Percentiles rank a stretch among this genome's conserved stretches.
phyloP scores from a whole-genome alignment of 139 green algal genomes.

The Limnomonas spitsbergensis region DNA sequence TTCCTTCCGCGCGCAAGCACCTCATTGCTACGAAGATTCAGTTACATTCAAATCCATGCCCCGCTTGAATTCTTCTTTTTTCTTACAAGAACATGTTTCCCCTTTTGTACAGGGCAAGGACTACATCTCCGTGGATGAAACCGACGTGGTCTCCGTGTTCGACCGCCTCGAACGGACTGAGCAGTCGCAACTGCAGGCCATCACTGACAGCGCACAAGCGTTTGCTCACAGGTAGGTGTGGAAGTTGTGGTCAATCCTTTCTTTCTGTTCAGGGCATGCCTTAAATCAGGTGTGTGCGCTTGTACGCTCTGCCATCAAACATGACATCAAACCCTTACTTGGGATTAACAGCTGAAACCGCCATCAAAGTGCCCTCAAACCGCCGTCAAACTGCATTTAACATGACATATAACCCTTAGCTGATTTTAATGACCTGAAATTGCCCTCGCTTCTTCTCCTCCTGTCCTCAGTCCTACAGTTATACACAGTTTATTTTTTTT shows the following conservation, averaged over 20 bases:
- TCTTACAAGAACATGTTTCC: background rate
- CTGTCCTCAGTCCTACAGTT: too few relatives aligned
- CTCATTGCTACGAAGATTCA: too few relatives aligned
- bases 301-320: background rate
- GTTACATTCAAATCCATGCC: too few relatives aligned
- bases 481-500: too few relatives aligned
- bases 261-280: background rate
- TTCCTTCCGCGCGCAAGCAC: too few relatives aligned
- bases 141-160: background rate
- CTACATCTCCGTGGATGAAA: conserved; percentile 1
- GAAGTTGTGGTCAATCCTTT: background rate
- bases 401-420: too few relatives aligned
- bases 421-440: too few relatives aligned
- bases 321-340: background rate
- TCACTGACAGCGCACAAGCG: background rate
- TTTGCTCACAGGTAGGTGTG: conserved; percentile 3
- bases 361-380: too few relatives aligned
- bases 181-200: background rate
- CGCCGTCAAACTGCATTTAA: too few relatives aligned
- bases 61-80: too few relatives aligned
- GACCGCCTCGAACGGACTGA: background rate
- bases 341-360: background rate
- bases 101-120: background rate
- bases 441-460: too few relatives aligned
- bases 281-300: background rate